Base-by-base conservation (phyloP, 371 early-diverging fungal genomes). In the Circinella umbellata region DNA sequence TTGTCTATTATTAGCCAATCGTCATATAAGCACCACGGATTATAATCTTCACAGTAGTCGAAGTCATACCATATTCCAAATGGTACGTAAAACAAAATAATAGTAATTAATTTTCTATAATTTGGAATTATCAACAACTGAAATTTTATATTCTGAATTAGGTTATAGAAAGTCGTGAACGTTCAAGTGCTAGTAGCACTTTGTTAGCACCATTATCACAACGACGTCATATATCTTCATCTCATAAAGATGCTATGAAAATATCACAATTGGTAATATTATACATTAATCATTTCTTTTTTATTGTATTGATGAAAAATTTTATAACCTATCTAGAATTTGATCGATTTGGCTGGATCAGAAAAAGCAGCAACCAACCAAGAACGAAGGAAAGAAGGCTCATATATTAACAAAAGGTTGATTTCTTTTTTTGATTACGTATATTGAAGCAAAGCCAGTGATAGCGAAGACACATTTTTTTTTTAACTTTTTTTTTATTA, bases 21-120 rank as follows among this genome's bases (percentile, higher is more conserved):
- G 98, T 20, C 93, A 92, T 68, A 83, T 92, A 53, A 89, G 92
- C 8, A 83, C 89, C 8, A 98, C 94, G 15, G 92, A 95, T 74
- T 96, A 92, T 81, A 96, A 98, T 78, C 86, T 88, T 64, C 88
- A 90, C 46, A 92, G 93, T 68, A 93, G 94, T 63, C 90, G 98
- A 69, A 91, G 93, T 8, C 99, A 98, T 77, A 94, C 97, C 1
- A 91, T 98, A 20, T 92, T 98, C 68, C 92, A 95, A 61, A 89
- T 97, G 74, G 91, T 94, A 60, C 36, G 3, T n/a, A 39, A 39
- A 51, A n/a, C 5, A 51, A 27, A 59, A 8, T 0, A 37, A 34
- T 18, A 59, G 20, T 18, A 5, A 27, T 38, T 38, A 38, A 8
- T 14, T 46, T 0, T n/a, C 0, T 42, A 17, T 27, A 6, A 46